Percentiles rank a stretch among this genome's conserved stretches.
Conservation (phyloP, 1,284 basidiomycete species). For the Gomphus bonarii region DNA sequence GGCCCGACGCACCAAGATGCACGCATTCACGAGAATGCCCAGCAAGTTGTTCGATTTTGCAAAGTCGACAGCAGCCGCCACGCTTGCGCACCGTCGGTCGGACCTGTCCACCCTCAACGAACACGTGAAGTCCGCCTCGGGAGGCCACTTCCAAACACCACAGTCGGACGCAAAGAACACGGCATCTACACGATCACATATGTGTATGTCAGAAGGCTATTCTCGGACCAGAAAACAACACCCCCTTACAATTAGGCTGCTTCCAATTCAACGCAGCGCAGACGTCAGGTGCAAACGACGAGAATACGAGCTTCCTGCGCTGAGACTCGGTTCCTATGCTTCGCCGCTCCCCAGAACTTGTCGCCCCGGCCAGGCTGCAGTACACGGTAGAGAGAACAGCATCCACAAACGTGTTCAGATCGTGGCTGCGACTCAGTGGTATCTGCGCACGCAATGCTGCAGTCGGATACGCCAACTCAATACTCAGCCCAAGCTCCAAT, state of each 20-base stretch:
- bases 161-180: constrained; percentile 92
- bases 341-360: constrained; percentile 16
- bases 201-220: constrained; percentile 8
- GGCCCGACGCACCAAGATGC: constrained; percentile 58
- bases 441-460: constrained; percentile 30
- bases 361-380: constrained; percentile 17
- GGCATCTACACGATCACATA: constrained; percentile 51
- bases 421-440: constrained; percentile 33
- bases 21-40: constrained; percentile 87
- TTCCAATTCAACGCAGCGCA: constrained; percentile 96
- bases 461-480: constrained; percentile 71
- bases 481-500: constrained; percentile 59
- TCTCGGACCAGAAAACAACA: constrained; percentile 11
- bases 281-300: constrained; percentile 80
- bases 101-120: constrained; percentile 22
- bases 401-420: constrained; percentile 78
- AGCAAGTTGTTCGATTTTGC: constrained; percentile 90
- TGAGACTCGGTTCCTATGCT: constrained; percentile 14
- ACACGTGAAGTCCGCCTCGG: background rate
- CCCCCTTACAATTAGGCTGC: constrained; percentile 84
- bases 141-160: constrained; percentile 31
- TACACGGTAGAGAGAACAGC: constrained; percentile 46
- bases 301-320: constrained; percentile 74
- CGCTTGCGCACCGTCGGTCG: constrained; percentile 46
- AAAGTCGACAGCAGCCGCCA: constrained; percentile 90